Evolutionary conservation across 768 basidiomycete species (phyloP).

Genomic region (Gymnopilus dilepis): DNA sequence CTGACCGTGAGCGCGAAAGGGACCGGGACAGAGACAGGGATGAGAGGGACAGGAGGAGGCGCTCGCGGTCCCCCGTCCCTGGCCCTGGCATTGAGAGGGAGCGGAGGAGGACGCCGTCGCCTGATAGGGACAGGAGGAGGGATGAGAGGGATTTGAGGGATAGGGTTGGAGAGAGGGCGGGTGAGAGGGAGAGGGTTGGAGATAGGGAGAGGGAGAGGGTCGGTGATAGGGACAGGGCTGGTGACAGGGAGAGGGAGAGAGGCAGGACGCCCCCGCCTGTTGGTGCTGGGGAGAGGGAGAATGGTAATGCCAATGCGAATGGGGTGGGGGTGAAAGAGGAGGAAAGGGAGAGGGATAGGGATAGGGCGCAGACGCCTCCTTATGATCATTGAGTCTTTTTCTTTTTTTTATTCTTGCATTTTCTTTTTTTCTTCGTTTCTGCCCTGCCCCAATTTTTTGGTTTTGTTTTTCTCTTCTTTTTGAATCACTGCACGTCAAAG

Average conservation of each 20-base stretch:
- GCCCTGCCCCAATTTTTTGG: background rate
- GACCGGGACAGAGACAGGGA: constrained; percentile 32
- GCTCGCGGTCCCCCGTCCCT: constrained; percentile 26
- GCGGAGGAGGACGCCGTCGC: constrained; percentile 26
- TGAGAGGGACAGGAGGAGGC: constrained; percentile 28
- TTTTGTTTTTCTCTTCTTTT: background rate
- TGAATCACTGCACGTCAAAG: background rate
- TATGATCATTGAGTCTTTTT: constrained; percentile 52
- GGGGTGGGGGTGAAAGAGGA: constrained; percentile 9
- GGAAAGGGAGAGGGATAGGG: constrained; percentile 45
- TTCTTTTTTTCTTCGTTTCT: constrained; percentile 3
- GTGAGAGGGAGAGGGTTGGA: constrained; percentile 42
- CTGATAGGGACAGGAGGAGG: constrained; percentile 25
- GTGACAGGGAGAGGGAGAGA: constrained; percentile 43
- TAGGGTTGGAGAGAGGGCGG: constrained; percentile 38
- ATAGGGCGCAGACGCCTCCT: constrained; percentile 63
- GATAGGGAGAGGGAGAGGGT: constrained; percentile 24
- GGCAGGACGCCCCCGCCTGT: constrained; percentile 57
- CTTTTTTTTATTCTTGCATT: background rate
- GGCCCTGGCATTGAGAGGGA: too few species aligned
- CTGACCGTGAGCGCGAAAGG: constrained; percentile 30
- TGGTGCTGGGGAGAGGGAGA: constrained; percentile 18
- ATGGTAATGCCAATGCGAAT: constrained; percentile 40
- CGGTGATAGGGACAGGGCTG: constrained; percentile 38
- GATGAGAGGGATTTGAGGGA: constrained; percentile 27